Conservation (phyloP, 2,329 filamentous ascomycete species). For the Escovopsis sp. region DNA sequence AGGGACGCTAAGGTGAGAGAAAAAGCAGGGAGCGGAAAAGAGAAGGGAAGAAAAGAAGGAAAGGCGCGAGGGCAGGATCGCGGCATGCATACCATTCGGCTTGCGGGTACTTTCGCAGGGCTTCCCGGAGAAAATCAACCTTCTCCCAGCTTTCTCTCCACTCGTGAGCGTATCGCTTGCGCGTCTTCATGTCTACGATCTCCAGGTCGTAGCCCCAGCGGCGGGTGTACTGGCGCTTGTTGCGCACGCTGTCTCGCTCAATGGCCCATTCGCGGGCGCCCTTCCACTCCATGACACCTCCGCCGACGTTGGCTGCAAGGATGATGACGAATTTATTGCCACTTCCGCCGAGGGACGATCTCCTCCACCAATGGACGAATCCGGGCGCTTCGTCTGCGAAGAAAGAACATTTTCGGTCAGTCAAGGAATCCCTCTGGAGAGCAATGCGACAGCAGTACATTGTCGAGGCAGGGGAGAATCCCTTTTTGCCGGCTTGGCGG, state of each 20-base stretch:
- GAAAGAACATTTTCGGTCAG: no score
- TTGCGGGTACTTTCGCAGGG: conserved; percentile 83
- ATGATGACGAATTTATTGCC: conserved; percentile 90
- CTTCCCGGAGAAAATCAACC: conserved; percentile 79
- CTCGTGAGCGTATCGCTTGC: conserved; percentile 96
- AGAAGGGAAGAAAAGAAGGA: no score
- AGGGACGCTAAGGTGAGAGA: no score
- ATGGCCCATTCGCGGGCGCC: conserved; percentile 95
- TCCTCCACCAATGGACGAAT: conserved; percentile 48
- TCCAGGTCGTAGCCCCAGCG: conserved; percentile 93
- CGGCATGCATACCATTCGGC: conserved; percentile 81
- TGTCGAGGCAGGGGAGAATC: no score
- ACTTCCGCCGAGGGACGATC: conserved; percentile 58
- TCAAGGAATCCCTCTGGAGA: no score
- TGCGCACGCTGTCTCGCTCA: conserved; percentile 86
- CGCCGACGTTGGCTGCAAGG: conserved; percentile 81
- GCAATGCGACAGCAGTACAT: no score
- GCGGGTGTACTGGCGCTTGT: conserved; percentile 78
- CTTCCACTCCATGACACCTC: conserved; percentile 99
- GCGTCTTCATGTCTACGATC: conserved; percentile 95
- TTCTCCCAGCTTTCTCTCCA: conserved; percentile 99
- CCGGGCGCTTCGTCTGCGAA: conserved; percentile 19
- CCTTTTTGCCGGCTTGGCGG: no score
- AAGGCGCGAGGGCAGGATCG: no score
- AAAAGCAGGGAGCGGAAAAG: no score